Percentiles rank a stretch among this genome's conserved stretches.
phyloP scores from a whole-genome alignment of 176 grass and related monocot species.

The Echinochloa phyllopogon region DNA sequence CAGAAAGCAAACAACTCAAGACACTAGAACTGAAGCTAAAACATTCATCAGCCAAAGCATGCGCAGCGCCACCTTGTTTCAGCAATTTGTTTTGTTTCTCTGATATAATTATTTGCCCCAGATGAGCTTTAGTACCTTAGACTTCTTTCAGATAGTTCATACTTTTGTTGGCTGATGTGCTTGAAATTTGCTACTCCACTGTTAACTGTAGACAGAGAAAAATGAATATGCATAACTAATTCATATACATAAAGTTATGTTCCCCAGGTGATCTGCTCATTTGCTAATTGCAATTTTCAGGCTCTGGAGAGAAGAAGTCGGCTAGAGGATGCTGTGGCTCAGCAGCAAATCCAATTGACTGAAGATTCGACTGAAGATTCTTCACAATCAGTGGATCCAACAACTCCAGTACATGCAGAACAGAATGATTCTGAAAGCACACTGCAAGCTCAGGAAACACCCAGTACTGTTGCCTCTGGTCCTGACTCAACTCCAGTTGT shows the following conservation, averaged over 20 bases:
- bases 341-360: constrained; percentile 35
- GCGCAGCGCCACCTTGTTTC: too few relatives aligned
- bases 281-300: constrained; percentile 45
- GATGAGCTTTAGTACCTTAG: neutral
- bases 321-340: constrained; percentile 45
- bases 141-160: neutral
- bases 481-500: constrained; percentile 37
- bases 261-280: neutral
- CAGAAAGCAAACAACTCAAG: too few relatives aligned
- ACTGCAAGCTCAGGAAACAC: constrained; percentile 19
- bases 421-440: constrained; percentile 32
- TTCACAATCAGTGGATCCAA: constrained; percentile 28
- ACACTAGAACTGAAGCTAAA: too few relatives aligned
- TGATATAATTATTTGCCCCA: neutral
- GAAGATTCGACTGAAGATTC: constrained; percentile 45
- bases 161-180: constrained; percentile 4
- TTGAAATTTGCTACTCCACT: neutral
- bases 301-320: constrained; percentile 60
- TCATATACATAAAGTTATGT: neutral
- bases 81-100: neutral
- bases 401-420: constrained; percentile 37
- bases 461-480: constrained; percentile 27
- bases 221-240: neutral
- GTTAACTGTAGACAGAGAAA: neutral
- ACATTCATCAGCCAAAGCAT: too few relatives aligned